Percentiles rank a stretch among this genome's conserved stretches.
phyloP scores from a whole-genome alignment of 495 filamentous ascomycete species.

The Penicillium maclennaniae region DNA sequence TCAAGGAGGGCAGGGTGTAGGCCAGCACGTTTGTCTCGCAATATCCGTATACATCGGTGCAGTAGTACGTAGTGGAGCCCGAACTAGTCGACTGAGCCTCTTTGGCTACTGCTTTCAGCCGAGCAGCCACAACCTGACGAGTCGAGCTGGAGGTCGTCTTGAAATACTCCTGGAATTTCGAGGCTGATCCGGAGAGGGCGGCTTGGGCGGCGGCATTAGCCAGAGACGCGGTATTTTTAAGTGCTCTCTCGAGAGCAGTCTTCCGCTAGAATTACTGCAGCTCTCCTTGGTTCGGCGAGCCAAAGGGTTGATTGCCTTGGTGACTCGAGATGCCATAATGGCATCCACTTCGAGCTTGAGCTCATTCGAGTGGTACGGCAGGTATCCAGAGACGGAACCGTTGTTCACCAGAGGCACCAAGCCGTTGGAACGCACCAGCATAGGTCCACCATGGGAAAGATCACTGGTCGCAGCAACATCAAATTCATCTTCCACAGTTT shows the following conservation, averaged over 20 bases:
- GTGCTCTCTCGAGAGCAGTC: slow-evolving; percentile 39
- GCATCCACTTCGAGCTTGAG: slow-evolving; percentile 44
- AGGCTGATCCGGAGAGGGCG: slow-evolving; percentile 43
- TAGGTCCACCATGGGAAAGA: slow-evolving; percentile 46
- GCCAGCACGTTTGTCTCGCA: slow-evolving; percentile 52
- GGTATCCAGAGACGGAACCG: slow-evolving; percentile 24
- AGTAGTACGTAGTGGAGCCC: slow-evolving; percentile 48
- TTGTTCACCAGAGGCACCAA: slow-evolving; percentile 44
- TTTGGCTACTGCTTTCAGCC: slow-evolving; percentile 47
- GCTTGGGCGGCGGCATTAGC: slow-evolving; percentile 52
- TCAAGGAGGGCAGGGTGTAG: slow-evolving; percentile 50
- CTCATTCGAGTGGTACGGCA: slow-evolving; percentile 24
- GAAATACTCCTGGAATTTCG: slow-evolving; percentile 60
- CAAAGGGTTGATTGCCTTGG: slow-evolving; percentile 41
- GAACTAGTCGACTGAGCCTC: slow-evolving; percentile 44
- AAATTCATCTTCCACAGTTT: slow-evolving; percentile 52
- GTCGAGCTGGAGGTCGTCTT: slow-evolving; percentile 46
- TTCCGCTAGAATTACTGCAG: slow-evolving; percentile 46
- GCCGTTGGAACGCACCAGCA: slow-evolving; percentile 47
- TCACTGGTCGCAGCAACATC: slow-evolving; percentile 56
- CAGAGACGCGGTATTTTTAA: slow-evolving; percentile 47
- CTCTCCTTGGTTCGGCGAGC: slow-evolving; percentile 48
- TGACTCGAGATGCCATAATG: slow-evolving; percentile 42
- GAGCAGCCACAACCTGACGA: slow-evolving; percentile 47
- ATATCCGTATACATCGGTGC: slow-evolving; percentile 46